Conservation (phyloP, 768 basidiomycete species). For the Rubroboletus pulcherrimus region DNA sequence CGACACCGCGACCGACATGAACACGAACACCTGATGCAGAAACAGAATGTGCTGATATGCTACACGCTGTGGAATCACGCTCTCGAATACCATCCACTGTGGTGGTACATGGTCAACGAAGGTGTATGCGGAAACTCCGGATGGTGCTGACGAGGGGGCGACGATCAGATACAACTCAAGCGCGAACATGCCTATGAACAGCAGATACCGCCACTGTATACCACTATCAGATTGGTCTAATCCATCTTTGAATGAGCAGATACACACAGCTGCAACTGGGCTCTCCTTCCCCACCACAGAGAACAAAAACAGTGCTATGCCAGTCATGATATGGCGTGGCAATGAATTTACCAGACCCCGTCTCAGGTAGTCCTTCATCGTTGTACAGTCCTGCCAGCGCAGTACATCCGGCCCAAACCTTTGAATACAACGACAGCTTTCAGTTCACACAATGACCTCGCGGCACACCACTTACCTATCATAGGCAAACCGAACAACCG, state of each 20-base stretch:
- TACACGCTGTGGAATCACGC: slow-evolving; percentile 59
- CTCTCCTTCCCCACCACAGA: slow-evolving; percentile 59
- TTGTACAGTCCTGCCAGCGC: slow-evolving; percentile 64
- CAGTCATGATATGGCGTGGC: slow-evolving; percentile 65
- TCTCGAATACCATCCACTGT: slow-evolving; percentile 32
- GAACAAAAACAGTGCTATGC: slow-evolving; percentile 55
- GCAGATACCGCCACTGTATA: slow-evolving; percentile 72
- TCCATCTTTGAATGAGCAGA: slow-evolving; percentile 3
- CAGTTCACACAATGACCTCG: background rate
- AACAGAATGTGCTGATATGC: slow-evolving; percentile 75
- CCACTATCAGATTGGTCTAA: slow-evolving; percentile 11
- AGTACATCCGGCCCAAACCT: slow-evolving; percentile 79
- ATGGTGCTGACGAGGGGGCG: slow-evolving; percentile 33
- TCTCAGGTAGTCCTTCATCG: slow-evolving; percentile 63
- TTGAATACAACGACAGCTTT: background rate
- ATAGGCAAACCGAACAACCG: slow-evolving; percentile 77
- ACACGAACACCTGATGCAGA: slow-evolving; percentile 74
- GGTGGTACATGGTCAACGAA: slow-evolving; percentile 21
- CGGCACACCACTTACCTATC: slow-evolving; percentile 54
- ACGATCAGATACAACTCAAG: slow-evolving; percentile 66
- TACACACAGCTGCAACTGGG: slow-evolving; percentile 62
- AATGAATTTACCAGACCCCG: slow-evolving; percentile 59
- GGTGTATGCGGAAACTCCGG: slow-evolving; percentile 12
- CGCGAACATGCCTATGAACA: slow-evolving; percentile 59
- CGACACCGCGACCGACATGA: slow-evolving; percentile 67